phyloP scores from a whole-genome alignment of 2,329 filamentous ascomycete species.

The Diaporthe eres region DNA sequence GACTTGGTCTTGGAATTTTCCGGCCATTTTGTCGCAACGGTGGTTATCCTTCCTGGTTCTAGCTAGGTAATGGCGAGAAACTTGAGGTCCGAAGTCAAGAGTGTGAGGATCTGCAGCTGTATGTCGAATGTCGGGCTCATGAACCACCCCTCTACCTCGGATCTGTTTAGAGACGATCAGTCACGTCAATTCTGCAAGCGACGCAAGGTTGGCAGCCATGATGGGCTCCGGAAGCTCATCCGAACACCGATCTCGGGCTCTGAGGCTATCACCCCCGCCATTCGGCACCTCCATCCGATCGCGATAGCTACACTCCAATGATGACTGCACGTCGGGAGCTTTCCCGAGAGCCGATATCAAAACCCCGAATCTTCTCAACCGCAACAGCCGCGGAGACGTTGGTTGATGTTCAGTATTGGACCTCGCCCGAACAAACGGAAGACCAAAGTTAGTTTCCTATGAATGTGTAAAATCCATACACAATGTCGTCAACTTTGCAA shows the following conservation, averaged over 20 bases:
- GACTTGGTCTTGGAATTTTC: conserved; percentile 26
- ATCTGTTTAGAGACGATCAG: not conserved
- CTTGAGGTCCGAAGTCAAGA: not conserved
- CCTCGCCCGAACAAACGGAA: no score
- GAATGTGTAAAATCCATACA: no score
- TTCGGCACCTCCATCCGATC: conserved; percentile 1
- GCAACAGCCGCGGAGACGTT: not conserved
- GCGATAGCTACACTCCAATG: not conserved
- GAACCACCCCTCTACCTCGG: not conserved
- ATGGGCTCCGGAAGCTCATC: not conserved
- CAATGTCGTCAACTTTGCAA: not conserved
- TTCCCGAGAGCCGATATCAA: not conserved
- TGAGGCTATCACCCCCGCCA: not conserved
- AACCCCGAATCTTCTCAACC: not conserved
- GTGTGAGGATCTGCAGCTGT: no score
- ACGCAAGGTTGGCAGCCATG: no score
- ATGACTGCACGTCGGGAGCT: not conserved
- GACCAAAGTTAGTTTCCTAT: no score
- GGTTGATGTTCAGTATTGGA: not conserved
- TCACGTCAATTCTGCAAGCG: no score
- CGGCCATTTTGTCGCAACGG: not conserved
- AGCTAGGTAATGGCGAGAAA: not conserved
- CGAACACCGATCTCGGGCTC: not conserved
- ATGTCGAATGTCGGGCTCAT: no score
- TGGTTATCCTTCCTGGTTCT: not conserved